phyloP scores from a whole-genome alignment of 1,284 basidiomycete genomes.

The Inonotus obliquus region DNA sequence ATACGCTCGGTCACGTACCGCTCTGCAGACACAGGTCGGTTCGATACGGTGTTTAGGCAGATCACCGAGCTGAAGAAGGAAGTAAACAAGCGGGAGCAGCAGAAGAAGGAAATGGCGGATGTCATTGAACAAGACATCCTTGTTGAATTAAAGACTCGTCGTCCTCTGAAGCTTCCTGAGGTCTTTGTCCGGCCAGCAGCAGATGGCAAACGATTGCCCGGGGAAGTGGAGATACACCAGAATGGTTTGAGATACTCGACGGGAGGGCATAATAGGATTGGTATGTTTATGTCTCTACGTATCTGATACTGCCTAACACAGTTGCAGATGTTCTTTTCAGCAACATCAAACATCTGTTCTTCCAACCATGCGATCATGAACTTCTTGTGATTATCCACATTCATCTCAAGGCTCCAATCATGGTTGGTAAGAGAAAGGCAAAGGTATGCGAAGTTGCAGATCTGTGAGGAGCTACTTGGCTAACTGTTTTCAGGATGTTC shows the following conservation, averaged over 20 bases:
- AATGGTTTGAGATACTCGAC: conserved; percentile 95
- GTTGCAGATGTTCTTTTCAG: conserved; percentile 84
- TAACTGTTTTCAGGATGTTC: conserved; percentile 67
- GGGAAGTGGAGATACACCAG: conserved; percentile 96
- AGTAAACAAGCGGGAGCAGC: conserved; percentile 94
- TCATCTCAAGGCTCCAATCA: conserved; percentile 93
- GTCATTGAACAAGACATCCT: conserved; percentile 94
- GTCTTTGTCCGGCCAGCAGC: conserved; percentile 92
- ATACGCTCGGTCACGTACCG: conserved; percentile 95
- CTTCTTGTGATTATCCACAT: conserved; percentile 93
- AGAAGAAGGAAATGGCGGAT: conserved; percentile 97
- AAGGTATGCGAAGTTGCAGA: conserved; percentile 46
- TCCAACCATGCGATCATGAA: conserved; percentile 98
- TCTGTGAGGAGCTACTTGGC: conserved; percentile 3
- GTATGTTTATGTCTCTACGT: conserved; percentile 39
- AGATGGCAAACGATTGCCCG: conserved; percentile 89
- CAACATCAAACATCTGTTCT: conserved; percentile 98
- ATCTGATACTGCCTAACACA: conserved; percentile 9
- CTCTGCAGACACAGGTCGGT: conserved; percentile 84
- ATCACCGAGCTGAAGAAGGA: conserved; percentile 97
- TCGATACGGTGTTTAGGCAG: conserved; percentile 85
- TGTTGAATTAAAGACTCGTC: conserved; percentile 80
- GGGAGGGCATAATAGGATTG: conserved; percentile 80
- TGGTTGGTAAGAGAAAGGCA: conserved; percentile 98
- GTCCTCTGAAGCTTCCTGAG: conserved; percentile 83